These are phyloP conservation scores for Ligustrum vulgare DNA, from an alignment of 257 asterid genomes.

Conservation along the genomic window DNA sequence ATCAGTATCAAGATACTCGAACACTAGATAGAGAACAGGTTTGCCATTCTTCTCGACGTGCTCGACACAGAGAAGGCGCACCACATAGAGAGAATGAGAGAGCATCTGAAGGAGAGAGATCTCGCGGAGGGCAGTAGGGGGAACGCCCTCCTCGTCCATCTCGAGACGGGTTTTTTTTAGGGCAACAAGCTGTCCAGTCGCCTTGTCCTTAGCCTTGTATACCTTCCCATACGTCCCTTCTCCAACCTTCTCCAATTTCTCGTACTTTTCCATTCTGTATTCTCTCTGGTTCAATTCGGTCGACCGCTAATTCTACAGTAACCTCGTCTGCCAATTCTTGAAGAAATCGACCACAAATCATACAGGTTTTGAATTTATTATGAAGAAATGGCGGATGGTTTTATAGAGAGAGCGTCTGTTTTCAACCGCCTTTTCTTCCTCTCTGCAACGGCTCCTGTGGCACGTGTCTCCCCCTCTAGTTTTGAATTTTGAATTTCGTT, in stretches of 20 bases:
- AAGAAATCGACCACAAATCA: neutral
- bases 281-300: neutral
- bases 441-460: neutral
- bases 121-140: constrained; percentile 93
- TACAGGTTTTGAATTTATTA: neutral
- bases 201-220: constrained; percentile 88
- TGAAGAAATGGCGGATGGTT: neutral
- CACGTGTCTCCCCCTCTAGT: neutral
- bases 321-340: neutral
- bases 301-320: neutral
- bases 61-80: constrained; percentile 84
- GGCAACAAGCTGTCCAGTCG: constrained; percentile 89
- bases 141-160: constrained; percentile 96
- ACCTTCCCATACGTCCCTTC: constrained; percentile 99
- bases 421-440: neutral
- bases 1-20: constrained; percentile 92
- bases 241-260: constrained; percentile 93
- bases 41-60: constrained; percentile 88
- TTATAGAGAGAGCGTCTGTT: neutral
- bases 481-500: neutral
- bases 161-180: constrained; percentile 94
- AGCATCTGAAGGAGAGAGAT: constrained; percentile 96
- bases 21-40: constrained; percentile 85
- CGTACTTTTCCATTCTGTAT: constrained; percentile 61
- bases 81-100: constrained; percentile 83